phyloP scores from a whole-genome alignment of 495 filamentous ascomycete genomes.

The Paragyromitra xinjiangensis region DNA sequence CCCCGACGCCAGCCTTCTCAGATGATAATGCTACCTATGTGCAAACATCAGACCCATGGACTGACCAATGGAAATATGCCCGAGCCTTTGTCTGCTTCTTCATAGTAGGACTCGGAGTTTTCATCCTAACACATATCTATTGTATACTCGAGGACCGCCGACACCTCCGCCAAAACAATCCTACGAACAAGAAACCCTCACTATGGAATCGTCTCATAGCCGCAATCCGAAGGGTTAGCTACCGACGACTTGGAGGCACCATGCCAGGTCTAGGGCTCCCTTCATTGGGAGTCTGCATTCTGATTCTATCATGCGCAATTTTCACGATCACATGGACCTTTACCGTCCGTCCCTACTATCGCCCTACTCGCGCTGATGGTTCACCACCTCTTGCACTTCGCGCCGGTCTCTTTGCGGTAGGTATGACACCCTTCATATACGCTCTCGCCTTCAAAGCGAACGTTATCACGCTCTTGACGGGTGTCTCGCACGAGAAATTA shows the following conservation, averaged over 20 bases:
- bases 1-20: background rate
- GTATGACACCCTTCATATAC: constrained; percentile 65
- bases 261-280: constrained; percentile 1
- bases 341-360: constrained; percentile 64
- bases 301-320: constrained; percentile 25
- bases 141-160: constrained; percentile 45
- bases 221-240: constrained; percentile 27
- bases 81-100: constrained; percentile 65
- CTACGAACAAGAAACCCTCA: constrained; percentile 25
- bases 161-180: constrained; percentile 51
- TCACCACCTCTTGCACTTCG: constrained; percentile 66
- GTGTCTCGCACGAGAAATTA: constrained; percentile 67
- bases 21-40: background rate
- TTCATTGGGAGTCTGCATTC: constrained; percentile 64
- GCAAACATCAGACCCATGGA: constrained; percentile 13
- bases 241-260: constrained; percentile 6
- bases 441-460: constrained; percentile 59
- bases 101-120: constrained; percentile 62
- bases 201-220: constrained; percentile 49
- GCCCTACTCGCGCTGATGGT: constrained; percentile 64
- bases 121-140: constrained; percentile 59
- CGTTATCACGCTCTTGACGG: constrained; percentile 64
- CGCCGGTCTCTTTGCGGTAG: constrained; percentile 65
- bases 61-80: constrained; percentile 58
- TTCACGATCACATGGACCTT: constrained; percentile 25